A percentile compares a stretch with the other conserved stretches of the same genome.
Conservation (phyloP, 768 basidiomycete species). For the Hygrophoropsis aurantiaca region DNA sequence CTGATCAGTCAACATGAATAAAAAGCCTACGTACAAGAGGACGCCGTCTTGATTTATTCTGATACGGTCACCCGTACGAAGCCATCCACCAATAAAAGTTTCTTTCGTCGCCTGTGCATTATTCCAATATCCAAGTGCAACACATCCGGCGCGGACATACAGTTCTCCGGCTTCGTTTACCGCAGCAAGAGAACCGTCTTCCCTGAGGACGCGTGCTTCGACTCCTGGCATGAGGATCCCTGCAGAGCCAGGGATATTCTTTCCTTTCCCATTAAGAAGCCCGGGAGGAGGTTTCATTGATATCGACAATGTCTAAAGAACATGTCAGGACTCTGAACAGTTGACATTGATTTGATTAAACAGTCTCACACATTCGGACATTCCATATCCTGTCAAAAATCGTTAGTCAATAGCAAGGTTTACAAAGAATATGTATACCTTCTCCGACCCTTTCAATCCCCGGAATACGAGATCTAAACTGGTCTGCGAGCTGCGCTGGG, state of each 20-base stretch:
- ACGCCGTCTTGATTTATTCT: conserved; percentile 56
- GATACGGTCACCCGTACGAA: conserved; percentile 74
- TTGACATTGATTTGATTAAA: neutral
- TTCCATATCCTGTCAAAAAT: conserved; percentile 56
- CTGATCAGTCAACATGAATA: neutral
- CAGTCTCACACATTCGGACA: conserved; percentile 61
- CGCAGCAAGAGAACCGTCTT: conserved; percentile 55
- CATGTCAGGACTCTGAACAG: neutral
- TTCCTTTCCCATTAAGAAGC: conserved; percentile 42
- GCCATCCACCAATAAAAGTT: conserved; percentile 71
- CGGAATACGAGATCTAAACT: conserved; percentile 39
- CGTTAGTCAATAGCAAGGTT: neutral
- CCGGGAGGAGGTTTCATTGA: conserved; percentile 46
- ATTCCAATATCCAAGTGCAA: conserved; percentile 71
- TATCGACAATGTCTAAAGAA: conserved; percentile 53
- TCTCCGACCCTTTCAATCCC: conserved; percentile 35
- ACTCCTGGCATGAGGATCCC: conserved; percentile 65
- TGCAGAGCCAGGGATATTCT: conserved; percentile 40
- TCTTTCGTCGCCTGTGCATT: conserved; percentile 65
- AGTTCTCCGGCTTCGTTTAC: conserved; percentile 67
- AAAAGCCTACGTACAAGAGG: conserved; percentile 54
- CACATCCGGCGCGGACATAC: conserved; percentile 52
- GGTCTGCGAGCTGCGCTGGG: conserved; percentile 50
- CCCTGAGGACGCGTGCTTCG: conserved; percentile 60
- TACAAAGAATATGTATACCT: conserved; percentile 36